Evolutionary conservation across 2,329 filamentous ascomycete genomes (phyloP).

Genomic region (Rhytidhysteron rufulum): DNA sequence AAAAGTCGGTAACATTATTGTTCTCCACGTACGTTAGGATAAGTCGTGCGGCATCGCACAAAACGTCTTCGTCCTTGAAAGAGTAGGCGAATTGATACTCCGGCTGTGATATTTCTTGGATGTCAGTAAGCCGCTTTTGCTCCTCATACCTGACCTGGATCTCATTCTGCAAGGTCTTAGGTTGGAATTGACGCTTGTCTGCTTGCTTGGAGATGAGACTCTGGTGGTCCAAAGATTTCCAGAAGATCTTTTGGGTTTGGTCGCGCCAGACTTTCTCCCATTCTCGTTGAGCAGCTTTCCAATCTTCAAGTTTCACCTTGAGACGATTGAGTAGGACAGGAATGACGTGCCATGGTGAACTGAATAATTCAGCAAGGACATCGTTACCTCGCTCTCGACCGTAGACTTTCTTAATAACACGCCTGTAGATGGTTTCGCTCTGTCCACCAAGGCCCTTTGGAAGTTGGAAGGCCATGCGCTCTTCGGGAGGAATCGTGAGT

Average conservation of each 20-base stretch:
- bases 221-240: constrained; percentile 95
- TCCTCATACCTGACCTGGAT: constrained; percentile 93
- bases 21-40: constrained; percentile 43
- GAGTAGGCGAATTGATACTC: constrained; percentile 72
- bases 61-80: constrained; percentile 58
- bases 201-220: constrained; percentile 81
- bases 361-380: constrained; percentile 84
- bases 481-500: constrained; percentile 67
- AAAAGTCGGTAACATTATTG: constrained; percentile 40
- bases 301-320: constrained; percentile 96
- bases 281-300: constrained; percentile 93
- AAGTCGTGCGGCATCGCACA: constrained; percentile 47
- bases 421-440: constrained; percentile 94
- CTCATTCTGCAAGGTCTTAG: constrained; percentile 83
- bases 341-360: constrained; percentile 78
- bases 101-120: constrained; percentile 55
- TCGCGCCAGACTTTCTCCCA: constrained; percentile 99
- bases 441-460: constrained; percentile 83
- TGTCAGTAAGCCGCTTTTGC: constrained; percentile 68
- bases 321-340: constrained; percentile 83
- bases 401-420: constrained; percentile 96
- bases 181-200: constrained; percentile 88
- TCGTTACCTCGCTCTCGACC: constrained; percentile 77
- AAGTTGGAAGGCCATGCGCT: constrained; percentile 72
- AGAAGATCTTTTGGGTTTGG: constrained; percentile 91